These are phyloP conservation scores for Asterionellopsis glacialis DNA, from an alignment of 108 stramenopile genomes.

Conservation along the genomic window DNA sequence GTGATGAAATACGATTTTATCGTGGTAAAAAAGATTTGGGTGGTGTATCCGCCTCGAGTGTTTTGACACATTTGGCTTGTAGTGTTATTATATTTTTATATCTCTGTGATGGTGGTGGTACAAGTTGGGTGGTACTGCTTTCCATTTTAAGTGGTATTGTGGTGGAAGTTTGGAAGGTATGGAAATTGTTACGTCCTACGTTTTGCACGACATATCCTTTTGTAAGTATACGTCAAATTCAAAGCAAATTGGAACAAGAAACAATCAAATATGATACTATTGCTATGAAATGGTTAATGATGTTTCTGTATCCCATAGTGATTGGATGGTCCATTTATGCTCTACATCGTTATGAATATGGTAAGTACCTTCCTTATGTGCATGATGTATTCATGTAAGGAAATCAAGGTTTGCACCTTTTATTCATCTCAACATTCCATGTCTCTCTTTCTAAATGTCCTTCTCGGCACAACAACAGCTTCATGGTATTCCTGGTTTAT, in stretches of 20 bases:
- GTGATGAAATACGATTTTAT: constrained; percentile 47
- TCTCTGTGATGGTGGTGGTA: constrained; percentile 40
- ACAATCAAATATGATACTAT: constrained; percentile 39
- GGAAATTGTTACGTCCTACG: constrained; percentile 21
- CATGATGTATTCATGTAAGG: too few relatives aligned
- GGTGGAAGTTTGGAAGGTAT: constrained; percentile 41
- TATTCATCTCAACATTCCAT: too few relatives aligned
- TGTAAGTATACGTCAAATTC: constrained; percentile 8
- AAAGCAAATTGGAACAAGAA: constrained; percentile 15
- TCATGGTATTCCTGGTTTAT: constrained; percentile 42
- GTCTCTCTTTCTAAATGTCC: too few relatives aligned
- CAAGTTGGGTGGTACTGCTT: constrained; percentile 36
- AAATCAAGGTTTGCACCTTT: too few relatives aligned
- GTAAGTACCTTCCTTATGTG: too few relatives aligned
- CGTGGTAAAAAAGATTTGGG: constrained; percentile 26
- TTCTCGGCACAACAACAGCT: background rate
- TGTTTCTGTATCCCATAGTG: constrained; percentile 35
- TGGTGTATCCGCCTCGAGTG: constrained; percentile 34
- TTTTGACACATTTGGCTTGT: constrained; percentile 25
- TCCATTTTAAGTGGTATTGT: constrained; percentile 24
- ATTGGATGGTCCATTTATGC: constrained; percentile 39
- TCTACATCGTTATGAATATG: constrained; percentile 28
- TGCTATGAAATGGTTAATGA: constrained; percentile 24
- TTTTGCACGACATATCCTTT: constrained; percentile 20
- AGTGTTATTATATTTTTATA: constrained; percentile 48